These are phyloP conservation scores for Termitomyces sp. DNA, from an alignment of 768 basidiomycete species.

Conservation along the genomic window DNA sequence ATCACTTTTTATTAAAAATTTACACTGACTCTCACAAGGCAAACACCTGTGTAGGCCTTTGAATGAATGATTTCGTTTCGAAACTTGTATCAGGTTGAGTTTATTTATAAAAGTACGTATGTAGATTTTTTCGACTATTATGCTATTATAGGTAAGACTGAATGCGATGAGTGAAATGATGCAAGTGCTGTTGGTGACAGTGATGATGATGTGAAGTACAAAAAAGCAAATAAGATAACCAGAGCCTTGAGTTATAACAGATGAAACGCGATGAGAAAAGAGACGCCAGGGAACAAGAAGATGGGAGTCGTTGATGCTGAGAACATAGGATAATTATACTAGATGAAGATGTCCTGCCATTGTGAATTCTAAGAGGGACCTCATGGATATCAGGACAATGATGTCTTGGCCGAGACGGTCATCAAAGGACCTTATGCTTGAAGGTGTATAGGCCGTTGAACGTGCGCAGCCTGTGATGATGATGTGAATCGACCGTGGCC, in stretches of 20 bases:
- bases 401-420: background rate
- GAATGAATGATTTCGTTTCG: background rate
- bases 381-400: background rate
- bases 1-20: background rate
- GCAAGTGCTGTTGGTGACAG: slow-evolving; percentile 5
- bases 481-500: slow-evolving; percentile 8
- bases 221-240: slow-evolving; percentile 5
- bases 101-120: background rate
- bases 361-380: slow-evolving; percentile 2
- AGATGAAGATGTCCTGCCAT: slow-evolving; percentile 5
- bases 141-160: background rate
- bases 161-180: slow-evolving; percentile 4
- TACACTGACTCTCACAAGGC: background rate
- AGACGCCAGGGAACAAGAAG: slow-evolving; percentile 4
- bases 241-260: slow-evolving; percentile 1
- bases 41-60: background rate
- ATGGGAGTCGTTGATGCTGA: slow-evolving; percentile 7
- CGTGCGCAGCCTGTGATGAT: slow-evolving; percentile 13
- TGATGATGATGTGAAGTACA: slow-evolving; percentile 6
- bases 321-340: slow-evolving; percentile 9
- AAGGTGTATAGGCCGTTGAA: slow-evolving; percentile 8
- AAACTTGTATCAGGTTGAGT: background rate
- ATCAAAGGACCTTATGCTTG: background rate
- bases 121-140: background rate
- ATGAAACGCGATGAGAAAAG: slow-evolving; percentile 7